Percentiles rank a stretch among this genome's conserved stretches.
phyloP scores from a whole-genome alignment of 2,329 filamentous ascomycete genomes.

The Mariannaea sp. region DNA sequence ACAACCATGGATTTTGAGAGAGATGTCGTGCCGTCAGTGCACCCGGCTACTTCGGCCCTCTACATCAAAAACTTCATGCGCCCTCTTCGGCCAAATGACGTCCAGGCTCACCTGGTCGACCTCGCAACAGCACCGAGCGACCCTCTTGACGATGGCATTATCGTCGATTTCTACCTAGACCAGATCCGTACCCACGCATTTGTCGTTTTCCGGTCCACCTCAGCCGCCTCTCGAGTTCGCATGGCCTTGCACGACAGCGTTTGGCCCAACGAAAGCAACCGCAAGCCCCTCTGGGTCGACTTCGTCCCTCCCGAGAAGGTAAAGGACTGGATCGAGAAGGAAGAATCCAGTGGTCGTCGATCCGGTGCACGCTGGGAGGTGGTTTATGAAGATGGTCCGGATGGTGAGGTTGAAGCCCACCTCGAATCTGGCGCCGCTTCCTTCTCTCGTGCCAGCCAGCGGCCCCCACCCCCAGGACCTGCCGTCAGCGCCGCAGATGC shows the following conservation, averaged over 20 bases:
- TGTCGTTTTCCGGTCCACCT: slow-evolving; percentile 69
- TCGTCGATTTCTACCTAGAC: slow-evolving; percentile 79
- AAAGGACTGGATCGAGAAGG: slow-evolving; percentile 72
- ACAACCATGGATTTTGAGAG: slow-evolving; percentile 42
- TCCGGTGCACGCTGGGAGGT: slow-evolving; percentile 70
- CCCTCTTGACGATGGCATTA: slow-evolving; percentile 54
- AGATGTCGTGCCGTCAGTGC: slow-evolving; percentile 61
- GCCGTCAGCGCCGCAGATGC: slow-evolving; percentile 38
- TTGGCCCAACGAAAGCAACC: slow-evolving; percentile 85
- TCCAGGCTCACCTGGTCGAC: slow-evolving; percentile 70
- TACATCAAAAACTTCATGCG: slow-evolving; percentile 93
- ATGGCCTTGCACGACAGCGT: slow-evolving; percentile 74
- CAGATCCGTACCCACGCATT: slow-evolving; percentile 87
- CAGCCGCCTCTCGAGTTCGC: slow-evolving; percentile 77
- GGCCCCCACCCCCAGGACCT: slow-evolving; percentile 23
- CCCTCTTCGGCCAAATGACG: slow-evolving; percentile 70
- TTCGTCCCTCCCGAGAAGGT: slow-evolving; percentile 82
- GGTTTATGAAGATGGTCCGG: slow-evolving; percentile 63
- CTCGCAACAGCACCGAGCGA: slow-evolving; percentile 66
- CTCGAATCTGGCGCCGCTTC: slow-evolving; percentile 47
- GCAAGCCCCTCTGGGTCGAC: slow-evolving; percentile 86
- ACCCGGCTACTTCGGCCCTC: slow-evolving; percentile 75
- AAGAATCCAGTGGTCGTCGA: slow-evolving; percentile 57
- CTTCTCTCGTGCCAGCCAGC: slow-evolving; percentile 19
- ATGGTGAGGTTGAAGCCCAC: slow-evolving; percentile 59